phyloP scores from a whole-genome alignment of 768 basidiomycete genomes.

The Amanita phalloides region DNA sequence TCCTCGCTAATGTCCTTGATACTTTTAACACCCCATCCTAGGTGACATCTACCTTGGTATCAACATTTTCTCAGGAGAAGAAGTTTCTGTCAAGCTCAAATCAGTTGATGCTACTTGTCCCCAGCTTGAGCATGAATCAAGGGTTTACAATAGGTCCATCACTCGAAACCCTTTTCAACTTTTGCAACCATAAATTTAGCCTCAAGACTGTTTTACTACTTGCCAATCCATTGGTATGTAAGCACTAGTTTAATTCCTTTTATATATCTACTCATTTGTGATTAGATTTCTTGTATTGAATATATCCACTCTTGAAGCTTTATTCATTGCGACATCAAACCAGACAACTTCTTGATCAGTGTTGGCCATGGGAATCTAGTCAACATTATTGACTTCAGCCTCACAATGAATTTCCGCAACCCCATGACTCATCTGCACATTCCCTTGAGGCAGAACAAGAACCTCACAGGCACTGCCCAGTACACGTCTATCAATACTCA shows the following conservation, averaged over 20 bases:
- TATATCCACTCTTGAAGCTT: constrained; percentile 99
- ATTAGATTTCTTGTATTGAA: constrained; percentile 92
- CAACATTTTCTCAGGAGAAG: no score
- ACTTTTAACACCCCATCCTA: constrained; percentile 70
- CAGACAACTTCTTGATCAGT: constrained; percentile 99
- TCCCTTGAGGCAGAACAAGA: constrained; percentile 99
- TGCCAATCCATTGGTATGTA: constrained; percentile 86
- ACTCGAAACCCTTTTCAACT: constrained; percentile 87
- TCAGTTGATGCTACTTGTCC: constrained; percentile 99
- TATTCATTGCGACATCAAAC: constrained; percentile 96
- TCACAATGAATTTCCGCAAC: constrained; percentile 99
- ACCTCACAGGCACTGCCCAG: constrained; percentile 94
- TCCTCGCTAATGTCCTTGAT: constrained; percentile 2
- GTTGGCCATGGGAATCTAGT: constrained; percentile 99
- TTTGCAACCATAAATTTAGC: constrained; percentile 94
- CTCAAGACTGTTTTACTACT: constrained; percentile 95
- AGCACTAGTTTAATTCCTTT: constrained; percentile 9
- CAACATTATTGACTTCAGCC: constrained; percentile 96
- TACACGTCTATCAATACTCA: constrained; percentile 99
- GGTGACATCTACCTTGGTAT: constrained; percentile 93
- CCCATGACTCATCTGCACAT: constrained; percentile 99
- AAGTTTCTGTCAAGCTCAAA: constrained; percentile 99
- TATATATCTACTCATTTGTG: constrained; percentile 12
- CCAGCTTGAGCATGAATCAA: constrained; percentile 98
- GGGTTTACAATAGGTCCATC: constrained; percentile 92